phyloP scores from a whole-genome alignment of 441 rosid species.

The Adansonia madagascariensis region DNA sequence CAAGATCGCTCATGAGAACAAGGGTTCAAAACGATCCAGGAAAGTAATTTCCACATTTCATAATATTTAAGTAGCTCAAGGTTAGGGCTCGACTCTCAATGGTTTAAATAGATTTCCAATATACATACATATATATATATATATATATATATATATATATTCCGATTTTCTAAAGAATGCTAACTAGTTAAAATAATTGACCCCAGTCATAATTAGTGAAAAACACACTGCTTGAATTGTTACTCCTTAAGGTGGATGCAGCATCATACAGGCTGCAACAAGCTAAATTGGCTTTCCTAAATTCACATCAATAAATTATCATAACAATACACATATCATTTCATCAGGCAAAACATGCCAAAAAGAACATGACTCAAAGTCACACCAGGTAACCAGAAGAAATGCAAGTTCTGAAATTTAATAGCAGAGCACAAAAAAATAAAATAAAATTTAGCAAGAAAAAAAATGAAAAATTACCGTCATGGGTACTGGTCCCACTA shows the following conservation, averaged over 20 bases:
- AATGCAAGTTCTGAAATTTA: not conserved
- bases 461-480: constrained; percentile 49
- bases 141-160: too few relatives aligned
- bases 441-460: constrained; percentile 9
- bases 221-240: not conserved
- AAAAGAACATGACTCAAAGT: not conserved
- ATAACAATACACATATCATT: not conserved
- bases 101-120: not conserved
- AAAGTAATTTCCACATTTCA: not conserved
- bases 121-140: not conserved
- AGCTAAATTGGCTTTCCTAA: not conserved
- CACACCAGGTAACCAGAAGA: not conserved
- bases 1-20: not conserved
- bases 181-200: not conserved
- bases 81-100: not conserved
- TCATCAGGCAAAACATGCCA: constrained; percentile 13
- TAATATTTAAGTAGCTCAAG: constrained; percentile 17
- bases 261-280: constrained; percentile 5
- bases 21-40: constrained; percentile 3
- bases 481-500: constrained; percentile 63
- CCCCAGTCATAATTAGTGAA: constrained; percentile 14
- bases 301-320: constrained; percentile 13
- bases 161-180: not conserved
- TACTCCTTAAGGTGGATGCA: not conserved
- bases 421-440: not conserved